Evolutionary conservation across 2,329 filamentous ascomycete species (phyloP), one percentile per base, ranked within the genome.

Genomic region (Diaporthe vexans): DNA sequence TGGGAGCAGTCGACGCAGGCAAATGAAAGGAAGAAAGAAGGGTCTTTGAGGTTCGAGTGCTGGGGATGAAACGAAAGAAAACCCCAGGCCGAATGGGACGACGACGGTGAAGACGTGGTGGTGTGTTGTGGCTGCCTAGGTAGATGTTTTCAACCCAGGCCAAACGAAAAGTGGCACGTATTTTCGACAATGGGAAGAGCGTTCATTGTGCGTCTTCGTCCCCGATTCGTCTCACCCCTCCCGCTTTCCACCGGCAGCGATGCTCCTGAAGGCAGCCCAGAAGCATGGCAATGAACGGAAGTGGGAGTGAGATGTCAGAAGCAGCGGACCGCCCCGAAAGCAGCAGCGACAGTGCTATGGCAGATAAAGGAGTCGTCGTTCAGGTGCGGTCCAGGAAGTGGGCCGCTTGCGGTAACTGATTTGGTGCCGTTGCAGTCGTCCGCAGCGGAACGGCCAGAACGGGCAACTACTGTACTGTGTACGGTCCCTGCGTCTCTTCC

Each of bases 1-100:
- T 35, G 15, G n/a, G n/a, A 33, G 26, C 26, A 54, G 37, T 26
- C 29, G 58, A 33, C 17, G 2, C 26, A 29, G 19, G 51, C 48
- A 54, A 51, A 48, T 33, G n/a, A 58, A 58, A 43, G 61, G 51
- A 68, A 48, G 52, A 71, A 72, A 65, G 58, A 72, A 72, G 21
- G 52, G 29, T n/a, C 48, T 67, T 52, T 72, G 26, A 56, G 33
- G 9, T 19, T 51, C 37, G 51, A 46, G 48, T 29, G 57, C 37
- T 51, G 57, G 40, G 69, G 43, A 40, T 24, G 37, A 26, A 35
- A 54, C 43, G 54, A 35, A 72, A 63, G 57, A 51, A 72, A 63
- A 63, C 43, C 46, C 33, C 48, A 63, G 35, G 19, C 46, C 15
- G 57, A 37, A 4, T 13, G 48, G 54, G 63, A 26, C n/a, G 48